phyloP scores from a whole-genome alignment of 345 rosid genomes.

The Euphorbia peplus region DNA sequence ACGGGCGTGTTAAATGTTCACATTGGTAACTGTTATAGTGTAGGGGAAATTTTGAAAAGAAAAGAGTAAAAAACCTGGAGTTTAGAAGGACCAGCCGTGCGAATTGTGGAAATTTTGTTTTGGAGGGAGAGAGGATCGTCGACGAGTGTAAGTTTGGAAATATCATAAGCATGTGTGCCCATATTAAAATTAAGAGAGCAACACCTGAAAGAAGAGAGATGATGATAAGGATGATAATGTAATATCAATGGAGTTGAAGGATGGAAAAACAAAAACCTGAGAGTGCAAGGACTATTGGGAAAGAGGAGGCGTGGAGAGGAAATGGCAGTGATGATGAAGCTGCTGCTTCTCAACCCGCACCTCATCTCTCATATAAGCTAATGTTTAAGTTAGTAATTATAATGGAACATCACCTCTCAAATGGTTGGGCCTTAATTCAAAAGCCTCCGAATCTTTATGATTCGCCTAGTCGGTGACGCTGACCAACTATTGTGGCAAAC shows the following conservation, averaged over 20 bases:
- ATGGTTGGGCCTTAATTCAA: too few relatives aligned
- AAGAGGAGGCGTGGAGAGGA: background rate
- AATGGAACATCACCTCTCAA: too few relatives aligned
- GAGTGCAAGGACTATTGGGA: background rate
- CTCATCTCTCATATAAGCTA: too few relatives aligned
- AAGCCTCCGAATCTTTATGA: too few relatives aligned
- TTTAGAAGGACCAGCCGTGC: constrained; percentile 63
- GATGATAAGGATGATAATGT: background rate
- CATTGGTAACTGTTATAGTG: too few relatives aligned
- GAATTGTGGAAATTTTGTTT: constrained; percentile 49
- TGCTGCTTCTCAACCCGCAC: background rate
- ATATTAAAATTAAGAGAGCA: background rate
- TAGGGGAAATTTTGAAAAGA: background rate
- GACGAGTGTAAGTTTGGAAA: constrained; percentile 34
- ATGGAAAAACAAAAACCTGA: background rate
- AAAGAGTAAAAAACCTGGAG: constrained; percentile 53
- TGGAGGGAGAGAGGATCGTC: constrained; percentile 42
- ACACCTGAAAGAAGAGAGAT: background rate
- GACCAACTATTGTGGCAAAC: too few relatives aligned
- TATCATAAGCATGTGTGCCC: constrained; percentile 18
- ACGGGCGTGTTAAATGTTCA: too few relatives aligned
- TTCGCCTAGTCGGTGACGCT: too few relatives aligned
- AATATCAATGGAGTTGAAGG: background rate
- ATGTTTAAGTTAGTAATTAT: too few relatives aligned
- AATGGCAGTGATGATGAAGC: background rate